Percentiles rank a stretch among this genome's conserved stretches.
Conservation (phyloP, 805 yeast genomes). For the Millerozyma acaciae region DNA sequence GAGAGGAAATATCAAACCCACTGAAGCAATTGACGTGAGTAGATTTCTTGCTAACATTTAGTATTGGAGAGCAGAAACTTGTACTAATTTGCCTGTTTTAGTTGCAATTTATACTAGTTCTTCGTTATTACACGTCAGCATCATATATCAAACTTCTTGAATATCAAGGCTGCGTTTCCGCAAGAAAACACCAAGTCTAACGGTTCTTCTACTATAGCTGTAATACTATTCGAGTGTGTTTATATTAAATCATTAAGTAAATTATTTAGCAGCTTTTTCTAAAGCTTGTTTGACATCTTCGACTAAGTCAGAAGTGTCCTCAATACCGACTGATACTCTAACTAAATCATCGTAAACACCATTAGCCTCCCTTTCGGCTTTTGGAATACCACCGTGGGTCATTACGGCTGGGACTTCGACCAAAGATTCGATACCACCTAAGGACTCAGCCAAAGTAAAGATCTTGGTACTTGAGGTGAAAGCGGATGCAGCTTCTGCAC, state of each 20-base stretch:
- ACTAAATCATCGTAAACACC: slow-evolving; percentile 82
- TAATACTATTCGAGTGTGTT: no score
- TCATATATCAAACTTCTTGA: no score
- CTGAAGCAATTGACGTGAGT: no score
- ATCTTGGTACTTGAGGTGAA: slow-evolving; percentile 72
- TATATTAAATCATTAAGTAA: no score
- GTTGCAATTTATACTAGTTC: no score
- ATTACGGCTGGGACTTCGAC: slow-evolving; percentile 85
- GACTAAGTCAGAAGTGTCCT: slow-evolving; percentile 73
- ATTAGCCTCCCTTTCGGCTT: slow-evolving; percentile 67
- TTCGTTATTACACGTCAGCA: no score
- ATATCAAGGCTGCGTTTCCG: no score
- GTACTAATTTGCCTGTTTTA: no score
- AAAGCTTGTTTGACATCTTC: slow-evolving; percentile 71
- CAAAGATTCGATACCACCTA: slow-evolving; percentile 86
- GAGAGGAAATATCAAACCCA: not conserved
- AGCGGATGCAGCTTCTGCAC: slow-evolving; percentile 67
- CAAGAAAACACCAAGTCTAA: no score
- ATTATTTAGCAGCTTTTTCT: slow-evolving; percentile 18
- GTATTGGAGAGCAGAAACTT: no score
- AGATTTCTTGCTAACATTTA: no score
- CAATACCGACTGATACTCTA: slow-evolving; percentile 84
- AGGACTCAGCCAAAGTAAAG: slow-evolving; percentile 84
- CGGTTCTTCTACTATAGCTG: no score
- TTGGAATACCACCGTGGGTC: slow-evolving; percentile 91